Evolutionary conservation across 768 basidiomycete genomes (phyloP), one percentile per base, ranked within the genome.

Genomic region (Baorangia bicolor): DNA sequence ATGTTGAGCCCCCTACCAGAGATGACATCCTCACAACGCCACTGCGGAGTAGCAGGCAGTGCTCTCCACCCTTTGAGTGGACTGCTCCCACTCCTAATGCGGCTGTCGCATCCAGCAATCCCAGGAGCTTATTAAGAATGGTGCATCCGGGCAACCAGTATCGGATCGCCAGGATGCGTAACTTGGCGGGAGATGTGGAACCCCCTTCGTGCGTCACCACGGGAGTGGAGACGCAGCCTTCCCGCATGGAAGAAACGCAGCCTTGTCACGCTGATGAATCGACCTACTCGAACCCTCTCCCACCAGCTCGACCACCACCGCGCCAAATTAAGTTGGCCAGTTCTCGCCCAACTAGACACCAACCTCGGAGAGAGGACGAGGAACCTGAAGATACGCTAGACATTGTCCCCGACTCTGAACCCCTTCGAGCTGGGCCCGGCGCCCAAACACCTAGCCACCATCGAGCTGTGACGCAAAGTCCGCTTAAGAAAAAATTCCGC

Each of bases 371-470:
- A 45, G 51, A 27, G 25, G 37, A 44, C 4, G 53, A 44, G 11
- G 56, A 61, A 25, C 49, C 37, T 39, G 77, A 75, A 38, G 77
- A 76, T 59, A 49, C 59, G 5, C 73, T 78, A 60, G 83, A 82
- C 31, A 52, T 86, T 48, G 74, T 89, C 16, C 85, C 86, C 3
- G 87, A 88, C 64, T 88, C 86, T 3, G 86, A 87, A 58, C 80
- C 82, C 44, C 66, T 71, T 20, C 74, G 73, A 28, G 75, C 72
- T 21, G 72, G 66, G 43, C 55, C 56, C 10, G 48, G 57, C n/a
- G 14, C 42, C 23, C 38, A 59, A 45, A 53, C 60, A 14, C 56
- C 63, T 31, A 21, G 31, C 31, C 54, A 37, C n/a, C 41, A 44
- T 39, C 40, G 42, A 37, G 25, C n/a, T 37, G 34, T 45, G 31